These are phyloP conservation scores for Vicia sativa DNA, from an alignment of 306 rosid genomes.

Conservation along the genomic window DNA sequence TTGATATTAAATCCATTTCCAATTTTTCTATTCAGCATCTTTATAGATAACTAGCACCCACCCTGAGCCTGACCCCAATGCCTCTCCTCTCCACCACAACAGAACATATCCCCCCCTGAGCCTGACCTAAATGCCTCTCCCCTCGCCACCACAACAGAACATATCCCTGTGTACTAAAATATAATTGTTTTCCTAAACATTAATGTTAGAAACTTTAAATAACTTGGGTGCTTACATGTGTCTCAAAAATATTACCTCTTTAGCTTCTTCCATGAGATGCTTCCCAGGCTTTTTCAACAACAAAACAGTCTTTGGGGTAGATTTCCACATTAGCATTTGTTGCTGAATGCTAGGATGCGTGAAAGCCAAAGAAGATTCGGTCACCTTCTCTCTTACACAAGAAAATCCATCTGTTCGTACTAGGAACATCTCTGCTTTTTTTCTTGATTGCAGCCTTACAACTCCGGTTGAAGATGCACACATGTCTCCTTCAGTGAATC, in stretches of 20 bases:
- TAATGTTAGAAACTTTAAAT: constrained; percentile 20
- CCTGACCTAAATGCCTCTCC: constrained; percentile 22
- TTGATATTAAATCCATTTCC: background rate
- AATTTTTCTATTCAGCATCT: constrained; percentile 7
- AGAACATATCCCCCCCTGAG: constrained; percentile 3
- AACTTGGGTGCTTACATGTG: constrained; percentile 20
- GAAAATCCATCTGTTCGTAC: constrained; percentile 96
- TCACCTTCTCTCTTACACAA: constrained; percentile 91
- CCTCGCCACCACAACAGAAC: constrained; percentile 25
- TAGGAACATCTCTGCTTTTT: constrained; percentile 95
- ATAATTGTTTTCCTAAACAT: constrained; percentile 19
- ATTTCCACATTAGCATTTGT: constrained; percentile 99
- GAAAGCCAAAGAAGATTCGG: constrained; percentile 93
- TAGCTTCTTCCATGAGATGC: constrained; percentile 96
- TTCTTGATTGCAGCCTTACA: constrained; percentile 97
- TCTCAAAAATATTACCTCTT: constrained; percentile 60
- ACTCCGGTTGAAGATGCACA: constrained; percentile 97
- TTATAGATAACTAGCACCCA: constrained; percentile 7
- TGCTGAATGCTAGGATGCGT: constrained; percentile 99
- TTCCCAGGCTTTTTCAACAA: constrained; percentile 88
- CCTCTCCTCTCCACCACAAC: constrained; percentile 25
- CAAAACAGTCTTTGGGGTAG: constrained; percentile 87
- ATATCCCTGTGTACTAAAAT: constrained; percentile 18
- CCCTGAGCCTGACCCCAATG: constrained; percentile 17
- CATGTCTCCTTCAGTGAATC: constrained; percentile 72